Evolutionary conservation across 2,329 filamentous ascomycete species (phyloP).

Genomic region (Boeremia exigua): DNA sequence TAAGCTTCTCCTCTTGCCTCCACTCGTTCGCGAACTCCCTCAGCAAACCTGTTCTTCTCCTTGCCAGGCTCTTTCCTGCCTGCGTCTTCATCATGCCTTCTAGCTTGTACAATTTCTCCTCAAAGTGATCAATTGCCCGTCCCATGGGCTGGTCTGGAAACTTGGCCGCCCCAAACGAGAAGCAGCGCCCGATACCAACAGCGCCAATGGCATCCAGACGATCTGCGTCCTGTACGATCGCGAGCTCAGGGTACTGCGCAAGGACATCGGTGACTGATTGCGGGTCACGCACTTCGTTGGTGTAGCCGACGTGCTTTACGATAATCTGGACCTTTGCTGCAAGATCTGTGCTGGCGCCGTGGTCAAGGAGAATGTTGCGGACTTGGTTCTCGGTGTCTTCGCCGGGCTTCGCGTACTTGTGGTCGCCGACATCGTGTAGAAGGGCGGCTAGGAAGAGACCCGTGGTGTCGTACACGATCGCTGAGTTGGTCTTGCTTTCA

Average conservation of each 20-base stretch:
- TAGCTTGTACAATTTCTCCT: slow-evolving; percentile 43
- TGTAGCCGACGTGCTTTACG: slow-evolving; percentile 79
- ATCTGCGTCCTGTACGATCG: slow-evolving; percentile 90
- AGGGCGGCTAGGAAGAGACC: slow-evolving; percentile 70
- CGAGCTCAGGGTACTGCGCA: slow-evolving; percentile 72
- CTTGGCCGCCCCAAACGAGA: slow-evolving; percentile 71
- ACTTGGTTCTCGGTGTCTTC: slow-evolving; percentile 65
- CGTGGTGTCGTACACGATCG: slow-evolving; percentile 55
- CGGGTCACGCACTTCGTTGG: slow-evolving; percentile 72
- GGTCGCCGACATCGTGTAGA: slow-evolving; percentile 82
- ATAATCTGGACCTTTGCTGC: slow-evolving; percentile 73
- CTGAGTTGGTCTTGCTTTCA: slow-evolving; percentile 51
- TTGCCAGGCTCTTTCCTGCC: slow-evolving; percentile 30
- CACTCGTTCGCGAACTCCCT: slow-evolving; percentile 25
- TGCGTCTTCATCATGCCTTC: slow-evolving; percentile 47
- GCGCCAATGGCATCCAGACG: slow-evolving; percentile 89
- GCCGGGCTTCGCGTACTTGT: slow-evolving; percentile 70
- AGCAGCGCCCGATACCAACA: slow-evolving; percentile 79
- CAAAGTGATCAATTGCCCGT: slow-evolving; percentile 43
- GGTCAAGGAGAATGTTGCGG: slow-evolving; percentile 59
- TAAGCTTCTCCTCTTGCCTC: slow-evolving; percentile 20
- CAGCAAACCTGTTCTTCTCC: slow-evolving; percentile 21
- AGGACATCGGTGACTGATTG: slow-evolving; percentile 66
- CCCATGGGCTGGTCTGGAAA: slow-evolving; percentile 33
- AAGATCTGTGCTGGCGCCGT: slow-evolving; percentile 64